Evolutionary conservation across 768 basidiomycete genomes (phyloP), one percentile per base, ranked within the genome.

Genomic region (Xerocomellus intermedius): DNA sequence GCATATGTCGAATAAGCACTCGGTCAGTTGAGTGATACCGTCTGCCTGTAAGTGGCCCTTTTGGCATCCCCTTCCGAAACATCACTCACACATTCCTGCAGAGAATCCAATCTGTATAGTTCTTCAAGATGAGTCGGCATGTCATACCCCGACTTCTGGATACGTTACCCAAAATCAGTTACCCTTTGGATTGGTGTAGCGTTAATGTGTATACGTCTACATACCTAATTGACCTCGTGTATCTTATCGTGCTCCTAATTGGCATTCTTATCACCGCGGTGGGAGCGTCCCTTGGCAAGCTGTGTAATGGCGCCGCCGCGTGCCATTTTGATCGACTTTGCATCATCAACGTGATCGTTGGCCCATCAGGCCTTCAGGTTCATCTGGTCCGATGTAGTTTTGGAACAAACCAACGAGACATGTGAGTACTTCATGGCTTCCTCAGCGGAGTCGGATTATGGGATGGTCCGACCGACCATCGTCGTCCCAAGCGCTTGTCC

Each of bases 271-370:
- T 63, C 52, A 12, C 47, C 28, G 46, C n/a, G n/a, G n/a, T n/a
- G n/a, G 55, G 58, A 54, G 54, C 8, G n/a, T n/a, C n/a, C n/a
- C n/a, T n/a, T n/a, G 64, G 55, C 56, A 60, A 64, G 64, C 64
- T 63, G 63, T 65, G 52, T 9, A 16, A 22, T n/a, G n/a, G n/a
- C 3, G 30, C 26, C 37, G 35, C 51, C 13, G 28, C 39, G 32
- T 44, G 53, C 36, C 47, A 36, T 19, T 38, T 5, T 24, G 45
- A 39, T 26, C n/a, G n/a, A n/a, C n/a, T 0, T n/a, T n/a, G n/a
- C n/a, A n/a, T n/a, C n/a, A n/a, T n/a, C n/a, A n/a, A n/a, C n/a
- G n/a, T n/a, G n/a, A n/a, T n/a, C n/a, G n/a, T n/a, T n/a, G n/a
- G n/a, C n/a, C n/a, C n/a, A n/a, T n/a, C n/a, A n/a, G n/a, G n/a